phyloP scores from a whole-genome alignment of 139 green algal species.

The Chlamydomonas sphaeroides region DNA sequence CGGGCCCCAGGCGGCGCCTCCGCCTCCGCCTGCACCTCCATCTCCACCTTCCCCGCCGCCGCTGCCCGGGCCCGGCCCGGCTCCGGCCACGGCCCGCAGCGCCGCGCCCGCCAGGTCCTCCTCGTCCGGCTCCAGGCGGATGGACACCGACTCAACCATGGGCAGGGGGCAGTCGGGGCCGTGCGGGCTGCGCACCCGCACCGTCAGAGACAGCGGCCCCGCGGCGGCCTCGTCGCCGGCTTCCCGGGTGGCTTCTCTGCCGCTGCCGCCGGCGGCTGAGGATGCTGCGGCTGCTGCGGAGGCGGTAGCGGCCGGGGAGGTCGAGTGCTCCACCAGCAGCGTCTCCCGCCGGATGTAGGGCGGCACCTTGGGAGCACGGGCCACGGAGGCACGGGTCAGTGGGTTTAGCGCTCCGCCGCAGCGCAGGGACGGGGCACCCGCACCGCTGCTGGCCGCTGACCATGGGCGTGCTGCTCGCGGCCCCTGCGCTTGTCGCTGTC shows the following conservation, averaged over 20 bases:
- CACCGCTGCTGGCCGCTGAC: too few relatives aligned
- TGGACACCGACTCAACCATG: conserved; percentile 52
- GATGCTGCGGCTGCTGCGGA: too few relatives aligned
- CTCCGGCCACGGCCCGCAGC: too few relatives aligned
- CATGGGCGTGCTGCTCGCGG: too few relatives aligned
- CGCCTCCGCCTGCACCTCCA: neutral
- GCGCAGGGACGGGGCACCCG: too few relatives aligned
- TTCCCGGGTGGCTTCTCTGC: neutral
- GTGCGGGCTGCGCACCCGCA: conserved; percentile 63
- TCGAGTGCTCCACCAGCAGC: conserved; percentile 47
- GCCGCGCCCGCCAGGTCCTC: too few relatives aligned
- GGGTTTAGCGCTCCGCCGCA: too few relatives aligned
- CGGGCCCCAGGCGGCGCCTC: neutral
- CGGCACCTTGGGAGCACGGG: conserved; percentile 30
- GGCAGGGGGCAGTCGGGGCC: conserved; percentile 64
- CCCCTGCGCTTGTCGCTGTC: neutral
- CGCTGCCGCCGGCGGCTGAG: neutral
- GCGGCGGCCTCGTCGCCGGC: neutral
- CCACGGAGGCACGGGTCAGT: neutral
- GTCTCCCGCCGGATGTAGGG: conserved; percentile 49
- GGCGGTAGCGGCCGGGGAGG: too few relatives aligned
- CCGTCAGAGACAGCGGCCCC: conserved; percentile 29
- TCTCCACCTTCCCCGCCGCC: neutral
- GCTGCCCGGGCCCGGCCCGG: too few relatives aligned
- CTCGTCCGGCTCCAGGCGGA: neutral